phyloP scores from a whole-genome alignment of 352 stramenopile genomes.

The Globisporangium okanoganense region DNA sequence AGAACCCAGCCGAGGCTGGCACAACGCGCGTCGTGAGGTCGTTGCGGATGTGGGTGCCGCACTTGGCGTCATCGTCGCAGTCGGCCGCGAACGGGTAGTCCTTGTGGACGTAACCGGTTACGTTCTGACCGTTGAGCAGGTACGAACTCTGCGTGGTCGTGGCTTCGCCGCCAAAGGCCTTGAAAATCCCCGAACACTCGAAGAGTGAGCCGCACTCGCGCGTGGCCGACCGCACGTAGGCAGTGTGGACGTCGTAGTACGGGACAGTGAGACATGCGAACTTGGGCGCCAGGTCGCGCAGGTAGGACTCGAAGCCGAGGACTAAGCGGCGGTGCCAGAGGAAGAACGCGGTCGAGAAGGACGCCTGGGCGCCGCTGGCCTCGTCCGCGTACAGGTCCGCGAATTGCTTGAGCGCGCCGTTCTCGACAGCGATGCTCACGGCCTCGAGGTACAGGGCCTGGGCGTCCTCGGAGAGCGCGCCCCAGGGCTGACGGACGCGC shows the following conservation, averaged over 20 bases:
- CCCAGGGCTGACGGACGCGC: slow-evolving; percentile 59
- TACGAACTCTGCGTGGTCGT: slow-evolving; percentile 16
- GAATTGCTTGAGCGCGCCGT: slow-evolving; percentile 46
- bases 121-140: slow-evolving; percentile 25
- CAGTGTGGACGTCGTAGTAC: slow-evolving; percentile 78
- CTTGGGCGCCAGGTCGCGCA: slow-evolving; percentile 49
- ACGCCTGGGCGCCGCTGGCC: slow-evolving; percentile 39
- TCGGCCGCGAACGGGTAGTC: slow-evolving; percentile 28
- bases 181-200: slow-evolving; percentile 61
- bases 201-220: slow-evolving; percentile 53
- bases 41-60: slow-evolving; percentile 36
- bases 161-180: slow-evolving; percentile 33
- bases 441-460: slow-evolving; percentile 61
- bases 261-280: slow-evolving; percentile 68
- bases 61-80: slow-evolving; percentile 43
- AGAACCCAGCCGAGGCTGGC: slow-evolving; percentile 48
- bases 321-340: slow-evolving; percentile 64
- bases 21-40: slow-evolving; percentile 34
- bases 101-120: slow-evolving; percentile 27
- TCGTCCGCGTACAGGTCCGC: slow-evolving; percentile 43
- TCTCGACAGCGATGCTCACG: slow-evolving; percentile 29
- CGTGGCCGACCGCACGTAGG: slow-evolving; percentile 43
- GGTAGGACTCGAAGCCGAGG: slow-evolving; percentile 58
- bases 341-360: slow-evolving; percentile 59
- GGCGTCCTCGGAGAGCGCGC: slow-evolving; percentile 30